Conservation (phyloP, 345 rosid genomes). For the Linum lewisii region DNA sequence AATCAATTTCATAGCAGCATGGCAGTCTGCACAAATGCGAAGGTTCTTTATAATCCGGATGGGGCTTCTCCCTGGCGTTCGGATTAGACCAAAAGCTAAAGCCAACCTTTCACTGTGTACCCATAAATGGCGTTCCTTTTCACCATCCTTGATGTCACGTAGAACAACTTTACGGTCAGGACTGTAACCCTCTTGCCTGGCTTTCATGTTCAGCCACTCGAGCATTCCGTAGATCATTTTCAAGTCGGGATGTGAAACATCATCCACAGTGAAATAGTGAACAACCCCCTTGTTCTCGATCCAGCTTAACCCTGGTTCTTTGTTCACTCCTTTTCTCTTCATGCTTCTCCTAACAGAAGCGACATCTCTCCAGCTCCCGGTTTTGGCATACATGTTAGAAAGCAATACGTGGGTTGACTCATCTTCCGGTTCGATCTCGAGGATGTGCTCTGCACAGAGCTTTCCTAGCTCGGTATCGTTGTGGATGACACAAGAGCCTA, state of each 20-base stretch:
- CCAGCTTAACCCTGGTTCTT: constrained; percentile 92
- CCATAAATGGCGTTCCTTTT: constrained; percentile 62
- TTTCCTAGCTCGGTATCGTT: constrained; percentile 55
- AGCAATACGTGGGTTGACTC: constrained; percentile 64
- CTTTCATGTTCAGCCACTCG: constrained; percentile 72
- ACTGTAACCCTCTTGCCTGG: constrained; percentile 50
- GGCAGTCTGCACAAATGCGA: constrained; percentile 70
- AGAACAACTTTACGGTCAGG: constrained; percentile 46
- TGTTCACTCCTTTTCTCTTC: constrained; percentile 60
- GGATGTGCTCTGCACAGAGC: constrained; percentile 44
- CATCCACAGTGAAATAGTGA: constrained; percentile 61
- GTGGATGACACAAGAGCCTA: constrained; percentile 68
- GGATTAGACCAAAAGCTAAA: constrained; percentile 57
- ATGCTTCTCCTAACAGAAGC: constrained; percentile 57
- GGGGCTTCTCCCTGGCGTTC: constrained; percentile 35
- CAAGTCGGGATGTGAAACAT: constrained; percentile 51
- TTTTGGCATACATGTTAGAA: constrained; percentile 67
- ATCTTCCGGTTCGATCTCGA: constrained; percentile 63
- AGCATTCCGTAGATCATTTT: constrained; percentile 68
- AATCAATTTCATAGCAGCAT: constrained; percentile 55
- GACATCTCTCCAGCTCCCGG: constrained; percentile 56
- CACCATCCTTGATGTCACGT: constrained; percentile 45
- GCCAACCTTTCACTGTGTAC: constrained; percentile 83
- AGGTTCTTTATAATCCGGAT: constrained; percentile 74
- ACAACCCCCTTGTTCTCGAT: constrained; percentile 55